Percentiles rank a stretch among this genome's conserved stretches.
These are phyloP conservation scores for Skeletonema grethae DNA, from an alignment of 108 stramenopile species.

Conservation along the genomic window DNA sequence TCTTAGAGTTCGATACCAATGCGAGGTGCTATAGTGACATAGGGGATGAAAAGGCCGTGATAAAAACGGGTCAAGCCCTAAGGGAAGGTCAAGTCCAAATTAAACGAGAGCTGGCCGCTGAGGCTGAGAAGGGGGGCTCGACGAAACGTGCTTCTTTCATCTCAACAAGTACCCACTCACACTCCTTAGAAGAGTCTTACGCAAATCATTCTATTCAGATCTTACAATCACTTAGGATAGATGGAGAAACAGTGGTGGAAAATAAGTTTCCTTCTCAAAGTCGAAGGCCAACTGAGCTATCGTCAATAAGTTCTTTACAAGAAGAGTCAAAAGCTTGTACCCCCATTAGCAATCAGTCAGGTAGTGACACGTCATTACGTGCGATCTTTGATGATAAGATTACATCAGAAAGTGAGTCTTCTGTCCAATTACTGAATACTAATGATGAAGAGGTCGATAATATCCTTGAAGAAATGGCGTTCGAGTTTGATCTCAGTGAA, in stretches of 20 bases:
- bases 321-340: not conserved
- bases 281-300: not conserved
- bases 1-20: constrained; percentile 64
- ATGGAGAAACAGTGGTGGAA: not conserved
- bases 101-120: not conserved
- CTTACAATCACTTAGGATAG: not conserved
- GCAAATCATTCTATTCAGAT: not conserved
- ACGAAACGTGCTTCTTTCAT: no score
- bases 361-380: not conserved
- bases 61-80: constrained; percentile 86
- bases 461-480: constrained; percentile 54
- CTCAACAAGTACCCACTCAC: not conserved
- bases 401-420: not conserved
- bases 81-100: constrained; percentile 80
- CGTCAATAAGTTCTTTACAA: not conserved
- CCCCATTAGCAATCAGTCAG: not conserved
- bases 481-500: constrained; percentile 4
- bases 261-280: not conserved
- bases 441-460: constrained; percentile 68
- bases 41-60: constrained; percentile 83
- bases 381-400: not conserved
- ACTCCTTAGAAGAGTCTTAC: not conserved
- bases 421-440: constrained; percentile 12
- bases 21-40: constrained; percentile 64
- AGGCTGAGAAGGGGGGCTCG: not conserved